Percentiles rank a stretch among this genome's conserved stretches.
These are phyloP conservation scores for Aspergillus piperis DNA, from an alignment of 2,329 filamentous ascomycete genomes.

Conservation along the genomic window DNA sequence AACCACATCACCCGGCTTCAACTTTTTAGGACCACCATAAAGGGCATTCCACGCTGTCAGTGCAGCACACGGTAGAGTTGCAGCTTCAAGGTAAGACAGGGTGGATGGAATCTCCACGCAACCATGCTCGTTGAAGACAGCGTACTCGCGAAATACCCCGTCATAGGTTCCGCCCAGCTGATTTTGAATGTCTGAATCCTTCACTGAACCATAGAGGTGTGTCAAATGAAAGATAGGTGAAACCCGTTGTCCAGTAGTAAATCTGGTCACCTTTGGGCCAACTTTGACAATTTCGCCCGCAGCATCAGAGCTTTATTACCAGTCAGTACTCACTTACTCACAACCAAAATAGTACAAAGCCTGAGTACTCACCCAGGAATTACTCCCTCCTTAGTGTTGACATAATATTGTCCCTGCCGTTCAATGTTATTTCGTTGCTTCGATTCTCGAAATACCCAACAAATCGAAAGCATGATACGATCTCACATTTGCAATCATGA, in stretches of 20 bases:
- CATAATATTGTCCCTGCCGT: not conserved
- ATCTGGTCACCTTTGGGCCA: not conserved
- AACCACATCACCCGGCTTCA: constrained; percentile 55
- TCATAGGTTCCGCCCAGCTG: not conserved
- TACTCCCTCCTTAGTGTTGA: not conserved
- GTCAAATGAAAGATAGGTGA: not conserved
- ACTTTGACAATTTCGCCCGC: not conserved
- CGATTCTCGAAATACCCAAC: not conserved
- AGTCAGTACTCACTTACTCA: not conserved
- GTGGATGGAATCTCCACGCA: not conserved
- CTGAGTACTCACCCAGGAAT: not conserved
- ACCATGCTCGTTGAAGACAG: not conserved
- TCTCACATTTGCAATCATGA: not conserved
- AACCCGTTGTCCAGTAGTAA: not conserved
- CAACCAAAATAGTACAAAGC: too few relatives aligned
- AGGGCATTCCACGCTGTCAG: constrained; percentile 7
- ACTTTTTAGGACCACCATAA: constrained; percentile 24
- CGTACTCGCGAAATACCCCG: not conserved
- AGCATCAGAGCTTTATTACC: not conserved
- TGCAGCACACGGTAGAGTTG: constrained; percentile 3
- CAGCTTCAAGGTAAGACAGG: not conserved
- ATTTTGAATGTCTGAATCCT: not conserved
- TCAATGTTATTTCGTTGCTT: not conserved
- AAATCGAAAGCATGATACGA: too few relatives aligned
- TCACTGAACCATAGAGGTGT: not conserved